Percentiles rank a stretch among this genome's conserved stretches.
Conservation (phyloP, 129 eudicot genomes). For the Gnaphalium uliginosum region DNA sequence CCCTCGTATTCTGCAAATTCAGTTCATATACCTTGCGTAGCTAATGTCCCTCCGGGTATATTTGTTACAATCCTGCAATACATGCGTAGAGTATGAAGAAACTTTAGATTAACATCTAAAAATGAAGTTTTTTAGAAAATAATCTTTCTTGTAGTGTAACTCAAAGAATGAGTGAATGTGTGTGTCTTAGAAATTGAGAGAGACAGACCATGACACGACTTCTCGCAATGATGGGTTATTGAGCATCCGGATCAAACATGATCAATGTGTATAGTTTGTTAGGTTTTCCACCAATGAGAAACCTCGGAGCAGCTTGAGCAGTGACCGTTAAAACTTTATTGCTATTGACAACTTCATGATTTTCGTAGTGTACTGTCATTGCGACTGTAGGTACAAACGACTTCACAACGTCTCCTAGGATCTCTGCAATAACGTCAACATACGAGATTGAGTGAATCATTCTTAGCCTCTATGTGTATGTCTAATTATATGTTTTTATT, state of each 20-base stretch:
- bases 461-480: background rate
- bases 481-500: background rate
- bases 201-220: slow-evolving; percentile 23
- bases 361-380: background rate
- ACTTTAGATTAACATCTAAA: background rate
- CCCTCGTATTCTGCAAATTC: slow-evolving; percentile 20
- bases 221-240: background rate
- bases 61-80: slow-evolving; percentile 25
- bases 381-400: slow-evolving; percentile 13
- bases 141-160: background rate
- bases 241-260: slow-evolving; percentile 20
- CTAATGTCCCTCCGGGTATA: slow-evolving; percentile 17
- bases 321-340: background rate
- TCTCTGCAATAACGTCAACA: background rate
- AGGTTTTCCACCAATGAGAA: slow-evolving; percentile 18
- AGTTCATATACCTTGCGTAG: slow-evolving; percentile 22
- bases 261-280: slow-evolving; percentile 19
- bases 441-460: background rate
- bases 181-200: background rate
- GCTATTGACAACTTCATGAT: background rate
- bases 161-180: background rate
- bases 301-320: slow-evolving; percentile 18
- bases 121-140: background rate
- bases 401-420: slow-evolving; percentile 1
- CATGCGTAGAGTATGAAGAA: background rate